Conservation (phyloP, 768 basidiomycete species). For the Suillus occidentalis region DNA sequence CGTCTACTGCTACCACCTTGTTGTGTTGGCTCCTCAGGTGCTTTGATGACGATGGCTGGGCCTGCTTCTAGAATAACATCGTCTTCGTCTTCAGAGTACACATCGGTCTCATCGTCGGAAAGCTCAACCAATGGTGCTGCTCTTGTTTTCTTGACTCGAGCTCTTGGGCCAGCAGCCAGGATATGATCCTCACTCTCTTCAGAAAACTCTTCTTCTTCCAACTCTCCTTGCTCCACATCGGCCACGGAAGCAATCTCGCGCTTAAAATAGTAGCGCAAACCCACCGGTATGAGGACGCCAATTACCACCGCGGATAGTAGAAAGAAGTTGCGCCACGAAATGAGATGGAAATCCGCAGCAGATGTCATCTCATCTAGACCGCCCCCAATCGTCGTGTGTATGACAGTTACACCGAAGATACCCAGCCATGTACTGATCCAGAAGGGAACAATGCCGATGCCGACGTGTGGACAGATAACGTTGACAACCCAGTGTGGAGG, state of each 20-base stretch:
- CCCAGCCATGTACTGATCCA: conserved; percentile 91
- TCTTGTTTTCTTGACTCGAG: conserved; percentile 43
- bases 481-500: conserved; percentile 98
- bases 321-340: conserved; percentile 90
- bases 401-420: conserved; percentile 87
- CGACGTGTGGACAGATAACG: conserved; percentile 88
- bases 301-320: conserved; percentile 81
- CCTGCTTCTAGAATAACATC: conserved; percentile 78
- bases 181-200: conserved; percentile 46
- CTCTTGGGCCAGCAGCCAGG: conserved; percentile 56
- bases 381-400: conserved; percentile 93
- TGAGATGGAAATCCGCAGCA: conserved; percentile 88
- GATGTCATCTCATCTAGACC: conserved; percentile 95
- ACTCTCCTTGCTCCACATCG: conserved; percentile 35
- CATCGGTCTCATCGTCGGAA: conserved; percentile 38
- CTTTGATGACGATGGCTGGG: conserved; percentile 54
- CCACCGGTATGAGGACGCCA: conserved; percentile 93
- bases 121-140: conserved; percentile 29
- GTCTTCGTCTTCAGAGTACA: conserved; percentile 50
- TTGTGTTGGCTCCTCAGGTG: conserved; percentile 16
- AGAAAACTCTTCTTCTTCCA: conserved; percentile 33
- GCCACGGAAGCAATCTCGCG: conserved; percentile 49
- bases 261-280: conserved; percentile 80
- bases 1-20: conserved; percentile 5
- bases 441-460: conserved; percentile 81